These are phyloP conservation scores for Termitomyces sp. DNA, from an alignment of 768 basidiomycete genomes.

Conservation along the genomic window DNA sequence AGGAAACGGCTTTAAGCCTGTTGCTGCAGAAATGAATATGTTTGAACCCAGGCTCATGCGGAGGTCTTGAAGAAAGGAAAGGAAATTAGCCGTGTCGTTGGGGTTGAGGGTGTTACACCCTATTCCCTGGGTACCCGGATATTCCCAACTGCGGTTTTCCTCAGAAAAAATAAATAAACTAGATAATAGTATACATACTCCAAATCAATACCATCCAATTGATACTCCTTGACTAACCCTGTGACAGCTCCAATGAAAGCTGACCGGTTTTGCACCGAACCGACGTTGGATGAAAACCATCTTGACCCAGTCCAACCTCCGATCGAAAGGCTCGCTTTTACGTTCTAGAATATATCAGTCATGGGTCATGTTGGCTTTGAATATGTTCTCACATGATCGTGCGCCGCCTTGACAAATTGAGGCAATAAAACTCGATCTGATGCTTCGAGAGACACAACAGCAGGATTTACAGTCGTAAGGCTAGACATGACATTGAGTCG, in stretches of 20 bases:
- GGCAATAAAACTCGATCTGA: constrained; percentile 45
- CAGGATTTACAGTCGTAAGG: constrained; percentile 32
- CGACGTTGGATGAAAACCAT: constrained; percentile 57
- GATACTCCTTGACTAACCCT: constrained; percentile 39
- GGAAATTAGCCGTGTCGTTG: constrained; percentile 73
- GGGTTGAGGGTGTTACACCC: constrained; percentile 61
- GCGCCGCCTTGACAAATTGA: constrained; percentile 46
- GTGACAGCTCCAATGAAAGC: constrained; percentile 51
- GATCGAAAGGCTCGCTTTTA: constrained; percentile 52
- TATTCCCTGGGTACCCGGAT: constrained; percentile 63
- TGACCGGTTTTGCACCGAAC: constrained; percentile 47
- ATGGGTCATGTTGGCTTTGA: constrained; percentile 9
- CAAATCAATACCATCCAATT: constrained; percentile 62
- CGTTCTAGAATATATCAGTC: constrained; percentile 29
- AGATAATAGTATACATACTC: constrained; percentile 39
- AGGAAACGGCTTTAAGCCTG: constrained; percentile 59
- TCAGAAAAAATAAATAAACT: constrained; percentile 1
- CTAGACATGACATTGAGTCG: constrained; percentile 15
- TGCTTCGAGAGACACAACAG: constrained; percentile 24
- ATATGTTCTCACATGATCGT: constrained; percentile 32
- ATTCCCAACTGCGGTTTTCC: constrained; percentile 66
- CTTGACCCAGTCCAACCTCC: constrained; percentile 66
- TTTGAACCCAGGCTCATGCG: constrained; percentile 47
- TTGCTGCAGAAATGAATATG: constrained; percentile 70
- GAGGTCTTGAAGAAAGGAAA: constrained; percentile 69